Base-by-base conservation (phyloP, 306 rosid species). In the Prunus padus region DNA sequence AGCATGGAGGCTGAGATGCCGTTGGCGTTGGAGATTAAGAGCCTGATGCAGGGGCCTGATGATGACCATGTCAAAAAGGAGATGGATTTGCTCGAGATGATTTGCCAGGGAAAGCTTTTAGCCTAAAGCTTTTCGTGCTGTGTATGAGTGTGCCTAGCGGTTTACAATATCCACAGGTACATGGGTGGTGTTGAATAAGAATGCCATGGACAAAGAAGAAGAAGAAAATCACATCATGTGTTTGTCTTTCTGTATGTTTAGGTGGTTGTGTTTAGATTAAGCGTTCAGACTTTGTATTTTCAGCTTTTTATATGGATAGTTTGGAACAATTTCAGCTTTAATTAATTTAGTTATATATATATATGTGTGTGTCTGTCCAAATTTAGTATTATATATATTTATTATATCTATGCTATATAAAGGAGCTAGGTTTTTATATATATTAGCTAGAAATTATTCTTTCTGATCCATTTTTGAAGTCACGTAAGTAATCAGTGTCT, bases 1-100 rank as follows among this genome's bases (percentile, higher is more conserved):
- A 1, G 13, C 1, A 44, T 66, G 46, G 82, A 71, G 18, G 72
- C 66, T 37, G 84, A 75, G 52, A 65, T 68, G 78, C 75, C 83
- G 66, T 61, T 75, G 75, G 70, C 80, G 3, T 33, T 67, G 62
- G 82, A 79, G 67, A 52, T 79, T 55, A 80, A 79, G 25, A 63
- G 71, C 65, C 49, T 69, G 37, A 22, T 49, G 85, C 77, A 65
- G 0, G 87, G 77, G 51, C 67, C 20, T 26, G 64, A 68, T 12
- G 76, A 77, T 40, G 77, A 33, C 14, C 67, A 30, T 10, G 51
- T 50, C 2, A 77, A 81, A 60, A 64, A 72, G 15, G 91, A 87
- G 75, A 76, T 84, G 82, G 91, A 80, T 45, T 56, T 84, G 63
- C 57, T 84, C 28, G 84, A 84, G 70, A 63, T 87, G 71, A 71